Evolutionary conservation across 768 basidiomycete species (phyloP), one percentile per base, ranked within the genome.

Genomic region (Strobilomyces confusus): DNA sequence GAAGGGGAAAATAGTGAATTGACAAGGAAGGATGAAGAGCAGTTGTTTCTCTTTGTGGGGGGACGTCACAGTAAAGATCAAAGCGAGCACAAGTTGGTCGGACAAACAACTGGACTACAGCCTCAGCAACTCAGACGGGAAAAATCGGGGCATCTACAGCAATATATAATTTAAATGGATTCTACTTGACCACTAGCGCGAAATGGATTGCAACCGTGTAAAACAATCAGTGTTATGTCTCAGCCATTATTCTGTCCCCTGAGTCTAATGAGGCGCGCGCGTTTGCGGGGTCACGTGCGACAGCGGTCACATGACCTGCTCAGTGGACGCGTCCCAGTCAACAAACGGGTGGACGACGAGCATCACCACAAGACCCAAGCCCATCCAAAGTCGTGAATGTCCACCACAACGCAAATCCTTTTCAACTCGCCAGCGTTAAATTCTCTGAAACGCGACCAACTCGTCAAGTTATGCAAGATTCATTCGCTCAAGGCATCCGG

Each of bases 361-460:
- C 13, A 44, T 26, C 36, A 33, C 50, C 19, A 34, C 50, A 34
- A 50, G 34, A 23, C 30, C 41, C 32, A 23, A 30, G 19, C 49
- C 25, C 43, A 59, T 64, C 56, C 30, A 14, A 44, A 47, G 54
- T 26, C 34, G 22, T 49, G 25, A 33, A 86, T 87, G 84, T 81
- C 83, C 19, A 82, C 81, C 9, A 88, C 86, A 2, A 89, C 87
- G 0, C 78, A 89, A 59, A 92, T 92, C 44, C 71, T 92, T 12
- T 89, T 87, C 72, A 89, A 92, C 69, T 89, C 89, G 5, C 87
- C 90, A 0, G 90, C 91, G 2, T 70, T 93, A 26, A 82, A 90
- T 64, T 86, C 89, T 20, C 80, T 93, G 40, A 91, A 89, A 65
- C 86, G 91, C 45, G 84, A 88, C 43, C 90, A 93, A 63, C 86